Base-by-base conservation (phyloP, 2,329 filamentous ascomycete species). In the Diaporthe helianthi region DNA sequence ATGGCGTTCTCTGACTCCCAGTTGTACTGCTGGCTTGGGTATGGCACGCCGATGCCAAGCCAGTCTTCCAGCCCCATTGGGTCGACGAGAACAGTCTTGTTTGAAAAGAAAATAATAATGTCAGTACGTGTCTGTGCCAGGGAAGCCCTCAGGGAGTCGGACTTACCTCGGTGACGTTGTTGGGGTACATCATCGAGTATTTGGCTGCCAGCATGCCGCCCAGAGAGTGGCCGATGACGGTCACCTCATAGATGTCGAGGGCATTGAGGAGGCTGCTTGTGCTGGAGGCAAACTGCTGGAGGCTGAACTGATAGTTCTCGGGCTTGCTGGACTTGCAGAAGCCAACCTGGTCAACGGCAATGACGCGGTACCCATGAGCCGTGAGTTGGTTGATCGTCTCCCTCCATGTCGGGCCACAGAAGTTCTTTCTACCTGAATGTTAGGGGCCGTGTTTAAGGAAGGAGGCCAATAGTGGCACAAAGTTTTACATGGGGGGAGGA, bases 321-420 rank as follows among this genome's bases (percentile, higher is more conserved):
- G 58, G 58, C 44, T 63, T 63, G 58, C 58, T 63, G 4, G 58
- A 63, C 58, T 63, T 63, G 58, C 58, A 63, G n/a, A 63, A 63
- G 29, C 58, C 58, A 36, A 63, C 44, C 58, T 63, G 58, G n/a
- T 63, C 58, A 19, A 63, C 58, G 13, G 44, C 58, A 13, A 63
- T 63, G 44, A 63, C 58, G 8, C 58, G 58, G 29, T 63, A 63
- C 3, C 58, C 58, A 26, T 63, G 58, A 19, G n/a, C 58, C 22
- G 41, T 36, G 13, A 63, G 58, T n/a, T 63, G 29, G 26, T 49
- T 63, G 58, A 63, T 63, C n/a, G 58, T 63, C 17, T 49, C 41
- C 17, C 29, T 63, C 58, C 58, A 63, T 5, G 58, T 63, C 9
- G 58, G 58, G 44, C 44, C 58, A 36, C 58, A 63, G n/a, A 63